These are phyloP conservation scores for Malassezia arunalokei DNA, from an alignment of 1,284 basidiomycete genomes.

Conservation along the genomic window DNA sequence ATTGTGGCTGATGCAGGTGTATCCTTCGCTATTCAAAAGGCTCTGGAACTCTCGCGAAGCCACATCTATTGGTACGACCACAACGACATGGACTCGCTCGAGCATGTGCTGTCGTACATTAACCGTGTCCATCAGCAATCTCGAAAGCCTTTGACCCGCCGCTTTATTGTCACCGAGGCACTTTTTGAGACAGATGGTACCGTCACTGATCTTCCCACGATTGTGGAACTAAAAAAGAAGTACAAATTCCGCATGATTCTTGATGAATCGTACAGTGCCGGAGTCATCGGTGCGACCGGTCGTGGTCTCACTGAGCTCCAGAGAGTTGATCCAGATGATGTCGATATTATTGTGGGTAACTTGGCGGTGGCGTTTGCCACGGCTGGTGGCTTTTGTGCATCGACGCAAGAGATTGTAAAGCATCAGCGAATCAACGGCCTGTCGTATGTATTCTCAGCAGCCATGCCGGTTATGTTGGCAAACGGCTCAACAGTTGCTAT, in stretches of 20 bases:
- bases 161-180: slow-evolving; percentile 94
- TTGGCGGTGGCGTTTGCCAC: slow-evolving; percentile 73
- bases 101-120: slow-evolving; percentile 68
- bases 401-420: slow-evolving; percentile 66
- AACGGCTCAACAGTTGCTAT: slow-evolving; percentile 77
- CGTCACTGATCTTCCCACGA: slow-evolving; percentile 76
- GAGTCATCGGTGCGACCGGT: slow-evolving; percentile 79
- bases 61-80: slow-evolving; percentile 90
- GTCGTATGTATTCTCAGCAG: slow-evolving; percentile 89
- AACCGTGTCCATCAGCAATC: slow-evolving; percentile 67
- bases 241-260: slow-evolving; percentile 92
- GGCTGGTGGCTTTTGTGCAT: slow-evolving; percentile 88
- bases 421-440: slow-evolving; percentile 96
- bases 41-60: slow-evolving; percentile 86
- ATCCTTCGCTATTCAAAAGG: slow-evolving; percentile 91
- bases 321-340: slow-evolving; percentile 52
- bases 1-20: slow-evolving; percentile 92
- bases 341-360: slow-evolving; percentile 60
- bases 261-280: slow-evolving; percentile 88
- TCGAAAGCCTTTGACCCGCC: slow-evolving; percentile 62
- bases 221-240: slow-evolving; percentile 85
- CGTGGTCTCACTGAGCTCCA: slow-evolving; percentile 87
- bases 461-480: slow-evolving; percentile 78
- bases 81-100: slow-evolving; percentile 79
- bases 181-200: slow-evolving; percentile 89